Evolutionary conservation across 2,329 filamentous ascomycete species (phyloP), one percentile per base, ranked within the genome.

Genomic region (Pestalotiopsis sp.): DNA sequence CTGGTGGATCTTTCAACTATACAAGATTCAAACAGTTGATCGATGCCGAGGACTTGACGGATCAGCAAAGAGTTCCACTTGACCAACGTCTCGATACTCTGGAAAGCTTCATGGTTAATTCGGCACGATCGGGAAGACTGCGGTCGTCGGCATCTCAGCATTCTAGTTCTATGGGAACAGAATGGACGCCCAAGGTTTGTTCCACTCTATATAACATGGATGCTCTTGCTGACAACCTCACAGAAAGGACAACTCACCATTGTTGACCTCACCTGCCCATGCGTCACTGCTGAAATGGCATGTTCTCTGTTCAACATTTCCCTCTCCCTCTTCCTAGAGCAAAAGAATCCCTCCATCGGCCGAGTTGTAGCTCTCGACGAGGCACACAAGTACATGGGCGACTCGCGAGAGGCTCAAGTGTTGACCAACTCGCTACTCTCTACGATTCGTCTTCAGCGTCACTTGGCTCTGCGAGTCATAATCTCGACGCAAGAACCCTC

Each of bases 401-500:
- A 83, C 0, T 85, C 86, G 0, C 77, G 83, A 0, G 89, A 90
- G 56, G 86, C 87, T 1, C 76, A 81, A 2, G 81, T 81, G 0
- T 83, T 95, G 36, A 94, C 91, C 0, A 84, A 91, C 5, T 83
- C 84, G 0, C 81, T 95, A 0, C 81, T 93, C 0, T 82, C 84
- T 0, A 86, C 87, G 0, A 91, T 95, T 71, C 87, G 92, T 0
- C 83, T 91, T 20, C 92, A 95, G 77, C 89, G 92, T 0, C 93
- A 95, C 75, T 79, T 90, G 0, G 92, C 86, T 0, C 84, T 87
- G 0, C 86, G 92, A 0, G 83, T 94, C 4, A 76, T 95, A 57
- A 90, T 95, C 39, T 90, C 92, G 0, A 95, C 92, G 0, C 92
- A 96, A 75, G 93, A 95, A 74, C 93, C 92, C 0, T 93, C 91